Percentiles rank a stretch among this genome's conserved stretches.
These are phyloP conservation scores for Erucastrum elatum DNA, from an alignment of 345 rosid species.

Conservation along the genomic window DNA sequence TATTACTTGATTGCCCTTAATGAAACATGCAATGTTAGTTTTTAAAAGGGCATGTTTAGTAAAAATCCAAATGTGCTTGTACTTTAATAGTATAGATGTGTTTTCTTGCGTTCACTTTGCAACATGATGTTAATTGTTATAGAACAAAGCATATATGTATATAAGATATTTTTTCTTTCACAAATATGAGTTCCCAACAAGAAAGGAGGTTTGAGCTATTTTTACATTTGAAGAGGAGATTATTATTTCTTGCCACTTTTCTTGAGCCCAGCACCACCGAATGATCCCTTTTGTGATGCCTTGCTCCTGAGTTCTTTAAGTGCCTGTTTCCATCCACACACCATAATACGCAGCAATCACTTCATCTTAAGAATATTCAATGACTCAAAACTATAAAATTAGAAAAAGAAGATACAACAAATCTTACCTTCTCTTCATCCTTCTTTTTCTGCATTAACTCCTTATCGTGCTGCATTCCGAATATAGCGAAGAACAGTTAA, in stretches of 20 bases:
- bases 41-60: too few relatives aligned
- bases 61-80: too few relatives aligned
- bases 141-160: not conserved
- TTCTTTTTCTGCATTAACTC: conserved; percentile 70
- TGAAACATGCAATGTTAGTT: too few relatives aligned
- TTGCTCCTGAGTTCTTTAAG: conserved; percentile 78
- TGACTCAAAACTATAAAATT: not conserved
- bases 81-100: too few relatives aligned
- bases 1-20: too few relatives aligned
- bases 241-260: conserved; percentile 89
- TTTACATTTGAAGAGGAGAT: not conserved
- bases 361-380: not conserved
- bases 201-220: conserved; percentile 1
- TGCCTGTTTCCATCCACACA: conserved; percentile 47
- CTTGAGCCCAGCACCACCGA: conserved; percentile 89
- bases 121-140: conserved; percentile 1
- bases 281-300: conserved; percentile 70
- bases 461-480: conserved; percentile 46
- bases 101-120: too few relatives aligned
- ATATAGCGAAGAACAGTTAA: too few relatives aligned
- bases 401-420: not conserved
- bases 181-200: conserved; percentile 3
- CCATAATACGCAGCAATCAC: not conserved
- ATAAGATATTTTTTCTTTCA: not conserved
- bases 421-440: conserved; percentile 47